Conservation (phyloP, 108 stramenopile species). For the Fragilaria crotonensis region DNA sequence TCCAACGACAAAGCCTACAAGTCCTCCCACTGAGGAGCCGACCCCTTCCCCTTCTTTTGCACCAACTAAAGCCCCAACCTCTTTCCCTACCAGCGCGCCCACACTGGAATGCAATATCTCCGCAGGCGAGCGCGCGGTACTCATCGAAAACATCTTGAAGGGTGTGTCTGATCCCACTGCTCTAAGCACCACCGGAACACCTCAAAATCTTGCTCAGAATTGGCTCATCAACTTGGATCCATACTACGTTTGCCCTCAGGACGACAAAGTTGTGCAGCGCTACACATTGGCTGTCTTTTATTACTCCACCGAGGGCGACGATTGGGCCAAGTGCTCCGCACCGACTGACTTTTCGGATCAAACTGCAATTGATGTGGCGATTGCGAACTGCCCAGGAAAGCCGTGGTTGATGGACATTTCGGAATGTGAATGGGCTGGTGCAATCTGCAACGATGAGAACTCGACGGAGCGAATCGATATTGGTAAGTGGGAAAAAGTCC, state of each 20-base stretch:
- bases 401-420: conserved; percentile 51
- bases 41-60: background rate
- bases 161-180: conserved; percentile 18
- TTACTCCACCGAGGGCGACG: conserved; percentile 33
- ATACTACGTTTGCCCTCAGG: conserved; percentile 31
- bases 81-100: conserved; percentile 13
- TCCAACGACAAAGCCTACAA: conserved; percentile 3
- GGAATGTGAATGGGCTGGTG: conserved; percentile 65
- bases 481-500: too few relatives aligned
- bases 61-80: conserved; percentile 2
- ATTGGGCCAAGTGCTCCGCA: conserved; percentile 57
- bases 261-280: conserved; percentile 33
- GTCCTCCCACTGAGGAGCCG: background rate
- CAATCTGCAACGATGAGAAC: conserved; percentile 33
- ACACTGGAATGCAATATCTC: conserved; percentile 33
- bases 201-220: conserved; percentile 29
- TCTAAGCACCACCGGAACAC: conserved; percentile 23
- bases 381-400: conserved; percentile 26
- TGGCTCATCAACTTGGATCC: conserved; percentile 49
- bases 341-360: conserved; percentile 25
- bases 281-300: conserved; percentile 49
- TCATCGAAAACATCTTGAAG: conserved; percentile 24
- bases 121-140: conserved; percentile 11
- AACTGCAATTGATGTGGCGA: conserved; percentile 28
- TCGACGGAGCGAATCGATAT: conserved; percentile 26